Evolutionary conservation across 805 yeast genomes (phyloP).

Genomic region (Schizosaccharomyces pombe): DNA sequence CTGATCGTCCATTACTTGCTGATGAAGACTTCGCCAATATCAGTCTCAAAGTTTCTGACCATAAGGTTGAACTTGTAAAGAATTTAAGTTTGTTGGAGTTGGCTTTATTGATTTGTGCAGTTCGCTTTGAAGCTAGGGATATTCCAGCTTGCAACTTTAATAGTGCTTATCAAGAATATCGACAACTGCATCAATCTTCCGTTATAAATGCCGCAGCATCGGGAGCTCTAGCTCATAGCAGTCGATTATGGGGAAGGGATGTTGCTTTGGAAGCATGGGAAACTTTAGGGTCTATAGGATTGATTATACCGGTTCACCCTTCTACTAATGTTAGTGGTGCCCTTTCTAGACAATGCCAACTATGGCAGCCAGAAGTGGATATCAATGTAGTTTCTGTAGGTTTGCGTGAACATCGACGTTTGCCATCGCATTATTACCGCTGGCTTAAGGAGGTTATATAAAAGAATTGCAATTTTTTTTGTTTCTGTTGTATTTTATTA

Average conservation of each 20-base stretch:
- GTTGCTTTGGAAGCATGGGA: slow-evolving; percentile 59
- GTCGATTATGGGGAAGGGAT: slow-evolving; percentile 36
- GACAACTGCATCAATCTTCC: slow-evolving; percentile 7
- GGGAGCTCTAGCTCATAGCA: slow-evolving; percentile 18
- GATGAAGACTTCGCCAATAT: not conserved
- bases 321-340: not conserved
- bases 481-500: not conserved
- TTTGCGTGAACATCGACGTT: not conserved
- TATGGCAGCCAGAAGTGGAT: not conserved
- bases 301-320: not conserved
- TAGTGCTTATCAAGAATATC: slow-evolving; percentile 53
- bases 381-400: not conserved
- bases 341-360: not conserved
- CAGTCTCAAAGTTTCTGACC: not conserved
- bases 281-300: slow-evolving; percentile 16
- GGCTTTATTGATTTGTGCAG: slow-evolving; percentile 47
- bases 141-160: slow-evolving; percentile 48
- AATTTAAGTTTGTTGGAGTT: slow-evolving; percentile 18
- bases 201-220: slow-evolving; percentile 21
- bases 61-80: not conserved
- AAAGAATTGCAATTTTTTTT: not conserved
- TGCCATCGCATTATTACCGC: not conserved
- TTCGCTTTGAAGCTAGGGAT: slow-evolving; percentile 35
- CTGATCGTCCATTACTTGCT: slow-evolving; percentile 2
- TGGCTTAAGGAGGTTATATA: not conserved